phyloP scores from a whole-genome alignment of 2,329 filamentous ascomycete genomes.

The Colletotrichum sp. region DNA sequence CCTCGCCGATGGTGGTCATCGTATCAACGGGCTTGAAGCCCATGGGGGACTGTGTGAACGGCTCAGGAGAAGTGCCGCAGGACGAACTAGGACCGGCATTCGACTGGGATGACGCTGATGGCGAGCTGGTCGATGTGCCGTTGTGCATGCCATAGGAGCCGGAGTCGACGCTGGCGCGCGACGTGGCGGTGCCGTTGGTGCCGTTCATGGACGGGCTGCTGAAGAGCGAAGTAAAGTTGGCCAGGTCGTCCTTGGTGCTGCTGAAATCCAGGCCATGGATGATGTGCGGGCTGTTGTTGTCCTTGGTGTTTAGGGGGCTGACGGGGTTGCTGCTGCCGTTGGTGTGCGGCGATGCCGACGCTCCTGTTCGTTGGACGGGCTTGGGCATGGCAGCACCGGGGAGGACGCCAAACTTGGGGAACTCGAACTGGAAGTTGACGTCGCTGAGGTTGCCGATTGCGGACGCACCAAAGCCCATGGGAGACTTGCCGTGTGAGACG shows the following conservation, averaged over 20 bases:
- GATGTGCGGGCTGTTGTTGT: slow-evolving; percentile 34
- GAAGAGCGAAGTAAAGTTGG: slow-evolving; percentile 64
- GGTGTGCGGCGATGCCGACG: slow-evolving; percentile 16
- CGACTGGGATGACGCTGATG: slow-evolving; percentile 67
- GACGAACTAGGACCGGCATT: slow-evolving; percentile 66
- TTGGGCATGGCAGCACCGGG: slow-evolving; percentile 47
- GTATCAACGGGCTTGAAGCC: slow-evolving; percentile 68
- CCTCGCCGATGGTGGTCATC: slow-evolving; percentile 69
- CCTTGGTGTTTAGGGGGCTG: slow-evolving; percentile 38
- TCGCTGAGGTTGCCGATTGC: slow-evolving; percentile 68
- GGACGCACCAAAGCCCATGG: slow-evolving; percentile 53
- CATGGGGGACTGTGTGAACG: slow-evolving; percentile 73
- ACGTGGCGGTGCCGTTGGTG: slow-evolving; percentile 42
- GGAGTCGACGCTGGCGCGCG: slow-evolving; percentile 57
- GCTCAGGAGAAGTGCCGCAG: slow-evolving; percentile 80
- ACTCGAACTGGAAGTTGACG: slow-evolving; percentile 93
- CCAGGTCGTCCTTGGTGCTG: slow-evolving; percentile 52
- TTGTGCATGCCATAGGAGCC: slow-evolving; percentile 48
- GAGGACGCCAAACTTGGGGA: slow-evolving; percentile 88
- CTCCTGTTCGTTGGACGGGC: neutral
- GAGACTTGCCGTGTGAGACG: slow-evolving; percentile 28
- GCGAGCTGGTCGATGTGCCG: slow-evolving; percentile 66
- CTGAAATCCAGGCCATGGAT: slow-evolving; percentile 27
- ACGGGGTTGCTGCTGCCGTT: slow-evolving; percentile 33
- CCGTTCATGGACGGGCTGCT: slow-evolving; percentile 54